Conservation (phyloP, 495 filamentous ascomycete genomes). For the Cenococcum geophilum region DNA sequence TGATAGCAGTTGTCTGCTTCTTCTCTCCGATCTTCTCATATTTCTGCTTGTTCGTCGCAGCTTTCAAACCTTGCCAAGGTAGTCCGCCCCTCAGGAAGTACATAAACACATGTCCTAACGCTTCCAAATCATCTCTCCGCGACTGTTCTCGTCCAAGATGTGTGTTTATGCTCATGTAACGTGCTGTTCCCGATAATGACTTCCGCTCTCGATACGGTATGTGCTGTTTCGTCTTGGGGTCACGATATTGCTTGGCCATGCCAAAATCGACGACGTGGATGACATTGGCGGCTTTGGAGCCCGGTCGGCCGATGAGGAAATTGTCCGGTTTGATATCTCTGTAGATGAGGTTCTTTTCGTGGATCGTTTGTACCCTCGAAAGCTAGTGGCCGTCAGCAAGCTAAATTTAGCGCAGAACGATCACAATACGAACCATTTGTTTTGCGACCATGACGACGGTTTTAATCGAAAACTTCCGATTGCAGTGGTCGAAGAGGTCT, state of each 20-base stretch:
- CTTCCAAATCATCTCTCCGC: conserved; percentile 91
- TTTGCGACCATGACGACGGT: conserved; percentile 99
- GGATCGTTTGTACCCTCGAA: conserved; percentile 96
- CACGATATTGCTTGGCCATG: conserved; percentile 99
- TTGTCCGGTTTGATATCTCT: conserved; percentile 99
- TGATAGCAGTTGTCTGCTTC: conserved; percentile 96
- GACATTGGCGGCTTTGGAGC: conserved; percentile 88
- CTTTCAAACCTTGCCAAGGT: conserved; percentile 97
- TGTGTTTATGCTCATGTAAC: conserved; percentile 99
- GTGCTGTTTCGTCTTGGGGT: conserved; percentile 98
- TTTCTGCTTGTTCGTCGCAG: conserved; percentile 99
- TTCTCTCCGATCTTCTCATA: conserved; percentile 99
- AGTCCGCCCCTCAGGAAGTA: conserved; percentile 96
- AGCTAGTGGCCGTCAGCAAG: conserved; percentile 50
- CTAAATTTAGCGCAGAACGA: conserved; percentile 9
- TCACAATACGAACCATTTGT: conserved; percentile 69
- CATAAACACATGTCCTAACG: conserved; percentile 97
- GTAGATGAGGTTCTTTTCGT: conserved; percentile 99
- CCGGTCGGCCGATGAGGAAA: conserved; percentile 94
- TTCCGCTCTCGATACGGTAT: conserved; percentile 98
- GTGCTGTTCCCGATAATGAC: conserved; percentile 90
- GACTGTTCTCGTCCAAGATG: conserved; percentile 96
- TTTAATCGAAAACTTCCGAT: conserved; percentile 90
- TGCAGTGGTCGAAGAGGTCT: conserved; percentile 97
- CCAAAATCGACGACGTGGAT: conserved; percentile 99